Evolutionary conservation across 768 basidiomycete genomes (phyloP), one percentile per base, ranked within the genome.

Genomic region (Podaxis mareebaensis): DNA sequence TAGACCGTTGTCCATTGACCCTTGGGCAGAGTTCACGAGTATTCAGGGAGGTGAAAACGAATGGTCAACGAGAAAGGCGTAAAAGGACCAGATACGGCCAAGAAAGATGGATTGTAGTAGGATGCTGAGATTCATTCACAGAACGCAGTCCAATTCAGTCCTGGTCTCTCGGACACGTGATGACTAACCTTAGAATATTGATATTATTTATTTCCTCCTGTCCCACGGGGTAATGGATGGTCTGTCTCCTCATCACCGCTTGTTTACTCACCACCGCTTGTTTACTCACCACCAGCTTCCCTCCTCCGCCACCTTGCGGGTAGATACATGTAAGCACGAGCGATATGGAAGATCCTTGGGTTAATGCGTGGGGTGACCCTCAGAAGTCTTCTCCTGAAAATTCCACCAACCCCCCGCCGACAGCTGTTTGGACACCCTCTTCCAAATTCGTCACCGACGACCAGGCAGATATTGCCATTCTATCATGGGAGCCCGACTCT

Each of bases 341-440:
- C 24, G 30, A 36, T 13, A 91, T 91, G 89, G 89, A 91, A 67
- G 86, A 92, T 74, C 86, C 89, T 53, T 93, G 90, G 86, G 84
- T 85, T 46, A 88, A 88, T 73, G 83, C 86, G 60, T 90, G 87
- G 88, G 82, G 79, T 60, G 84, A 86, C 65, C 71, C 85, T 53
- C 66, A 76, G 22, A 78, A 79, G 61, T 64, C 68, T 44, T 60
- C 52, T 64, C 24, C 56, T 65, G 20, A 61, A 59, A 30, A 52
- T 61, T 46, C 48, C 40, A 13, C 53, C 53, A 36, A 42, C 44
- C 36, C 48, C 12, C 42, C 63, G n/a, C 33, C 48, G 39, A 67
- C 52, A 51, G 51, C 66, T 24, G 53, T 56, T 26, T 74, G 72
- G 73, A 62, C 67, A 48, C 63, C 69, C 28, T 71, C 72, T 30